Evolutionary conservation across 805 yeast species (phyloP), one percentile per base, ranked within the genome.

Genomic region (Yarrowia sp.): DNA sequence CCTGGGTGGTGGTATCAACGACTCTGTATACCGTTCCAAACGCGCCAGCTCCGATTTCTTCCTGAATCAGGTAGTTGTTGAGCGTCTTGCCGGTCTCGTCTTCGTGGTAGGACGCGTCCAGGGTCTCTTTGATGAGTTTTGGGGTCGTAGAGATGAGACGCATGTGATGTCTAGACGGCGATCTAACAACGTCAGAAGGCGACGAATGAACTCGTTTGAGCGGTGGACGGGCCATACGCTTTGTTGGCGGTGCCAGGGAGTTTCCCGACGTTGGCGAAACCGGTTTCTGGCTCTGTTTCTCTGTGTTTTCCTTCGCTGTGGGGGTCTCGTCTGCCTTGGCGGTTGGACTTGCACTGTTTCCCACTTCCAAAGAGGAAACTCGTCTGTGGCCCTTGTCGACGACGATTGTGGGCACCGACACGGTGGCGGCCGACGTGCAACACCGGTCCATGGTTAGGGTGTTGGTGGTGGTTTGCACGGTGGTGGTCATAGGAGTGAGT

Each of bases 11-110:
- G 56, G 84, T 84, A 75, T 94, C 97, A 24, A 82, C 81, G 1
- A 96, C 98, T 30, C 91, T 77, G 75, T 89, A 91, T 0, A 92
- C 96, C 73, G 88, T 87, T 1, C 98, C 98, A 80, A 90, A 93
- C 2, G 96, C 86, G 0, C 98, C 98, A 70, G 90, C 90, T 4
- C 97, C 98, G 14, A 93, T 86, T 69, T 87, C 91, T 68, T 86
- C 83, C n/a, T 86, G 73, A 10, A 94, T 86, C 66, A 82, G 81
- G 76, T 94, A 94, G 72, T 80, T 80, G 69, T 80, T 80, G 40
- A 80, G 71, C 19, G 50, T 60, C 33, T 40, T 50, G n/a, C 79
- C 77, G 9, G 72, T 69, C 20, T 74, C 74, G 50, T 75, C 77
- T 52, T 74, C 75, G 9, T 70, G 60, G 56, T 68, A 69, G 24